phyloP scores from a whole-genome alignment of 116 monocot genomes.

The Trichopus zeylanicus region DNA sequence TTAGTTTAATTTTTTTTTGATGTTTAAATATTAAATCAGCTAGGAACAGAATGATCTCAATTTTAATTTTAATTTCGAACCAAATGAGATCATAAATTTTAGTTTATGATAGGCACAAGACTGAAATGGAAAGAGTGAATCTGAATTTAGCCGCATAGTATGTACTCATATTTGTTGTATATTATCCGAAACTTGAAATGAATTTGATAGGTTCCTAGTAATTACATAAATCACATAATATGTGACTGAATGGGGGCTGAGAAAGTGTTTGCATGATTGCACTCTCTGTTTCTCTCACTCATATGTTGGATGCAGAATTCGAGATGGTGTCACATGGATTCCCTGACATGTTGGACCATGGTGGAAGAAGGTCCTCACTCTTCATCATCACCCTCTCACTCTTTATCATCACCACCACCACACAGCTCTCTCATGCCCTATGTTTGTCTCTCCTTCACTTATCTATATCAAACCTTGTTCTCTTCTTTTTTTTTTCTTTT shows the following conservation, averaged over 20 bases:
- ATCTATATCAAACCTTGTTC: not conserved
- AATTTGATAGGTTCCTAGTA: too few relatives aligned
- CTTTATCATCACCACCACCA: slow-evolving; percentile 3
- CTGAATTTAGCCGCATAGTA: too few relatives aligned
- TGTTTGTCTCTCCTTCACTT: not conserved
- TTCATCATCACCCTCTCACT: not conserved
- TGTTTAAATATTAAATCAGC: too few relatives aligned
- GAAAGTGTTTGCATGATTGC: not conserved
- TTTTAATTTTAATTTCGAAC: too few relatives aligned
- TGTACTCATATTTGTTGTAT: too few relatives aligned
- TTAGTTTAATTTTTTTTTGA: too few relatives aligned
- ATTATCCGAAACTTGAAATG: too few relatives aligned
- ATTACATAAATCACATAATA: too few relatives aligned
- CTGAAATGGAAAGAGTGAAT: too few relatives aligned
- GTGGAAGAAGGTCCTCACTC: slow-evolving; percentile 3
- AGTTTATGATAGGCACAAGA: too few relatives aligned
- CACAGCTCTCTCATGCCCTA: not conserved
- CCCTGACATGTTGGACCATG: slow-evolving; percentile 38
- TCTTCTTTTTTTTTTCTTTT: not conserved
- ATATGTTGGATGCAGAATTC: not conserved
- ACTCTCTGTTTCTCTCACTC: not conserved
- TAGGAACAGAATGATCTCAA: too few relatives aligned
- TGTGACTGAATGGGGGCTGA: not conserved
- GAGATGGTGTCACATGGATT: slow-evolving; percentile 37
- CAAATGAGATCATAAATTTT: too few relatives aligned